Evolutionary conservation across 2,329 filamentous ascomycete species (phyloP), one percentile per base, ranked within the genome.

Genomic region (Fusarium sp.): DNA sequence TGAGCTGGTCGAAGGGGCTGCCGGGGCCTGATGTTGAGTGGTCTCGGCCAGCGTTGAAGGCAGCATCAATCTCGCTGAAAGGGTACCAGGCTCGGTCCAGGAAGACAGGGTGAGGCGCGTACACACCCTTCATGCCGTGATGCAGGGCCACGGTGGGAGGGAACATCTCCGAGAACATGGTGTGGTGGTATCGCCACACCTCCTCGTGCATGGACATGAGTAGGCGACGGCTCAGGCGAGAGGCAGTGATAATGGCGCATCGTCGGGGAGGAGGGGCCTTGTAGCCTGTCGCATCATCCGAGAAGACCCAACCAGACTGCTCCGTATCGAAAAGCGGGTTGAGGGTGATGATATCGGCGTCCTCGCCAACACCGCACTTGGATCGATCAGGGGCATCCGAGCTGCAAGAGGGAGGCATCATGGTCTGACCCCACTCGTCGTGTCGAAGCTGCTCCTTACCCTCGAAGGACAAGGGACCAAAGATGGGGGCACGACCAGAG

Each of bases 121-220:
- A 94, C 1, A 94, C 91, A 25, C 92, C 93, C 83, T 95, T 95
- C 77, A 94, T 86, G 1, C 93, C 93, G 78, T 94, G 93, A 75
- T 95, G 93, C 6, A 95, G 85, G 0, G 93, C 92, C 79, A 91
- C 88, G 1, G 88, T 89, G 0, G 92, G 88, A 2, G 93, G 93
- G 83, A 92, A 95, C 93, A 95, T 95, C 81, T 95, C 93, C 30
- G 89, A 90, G 80, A 94, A 95, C 92, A 92, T 95, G 81, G 86
- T 91, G 81, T 91, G 93, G 72, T 90, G 90, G 76, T 89, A 86
- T 32, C 88, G 86, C 81, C 86, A 91, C 54, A 91, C 92, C 78
- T 95, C 93, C 74, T 93, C 88, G 82, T 95, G 93, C 92, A 95
- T 95, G 6, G 90, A 90, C 54, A 87, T 83, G 7, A 95, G 84